Conservation (phyloP, 768 basidiomycete genomes). For the Neoboletus brunneissimus region DNA sequence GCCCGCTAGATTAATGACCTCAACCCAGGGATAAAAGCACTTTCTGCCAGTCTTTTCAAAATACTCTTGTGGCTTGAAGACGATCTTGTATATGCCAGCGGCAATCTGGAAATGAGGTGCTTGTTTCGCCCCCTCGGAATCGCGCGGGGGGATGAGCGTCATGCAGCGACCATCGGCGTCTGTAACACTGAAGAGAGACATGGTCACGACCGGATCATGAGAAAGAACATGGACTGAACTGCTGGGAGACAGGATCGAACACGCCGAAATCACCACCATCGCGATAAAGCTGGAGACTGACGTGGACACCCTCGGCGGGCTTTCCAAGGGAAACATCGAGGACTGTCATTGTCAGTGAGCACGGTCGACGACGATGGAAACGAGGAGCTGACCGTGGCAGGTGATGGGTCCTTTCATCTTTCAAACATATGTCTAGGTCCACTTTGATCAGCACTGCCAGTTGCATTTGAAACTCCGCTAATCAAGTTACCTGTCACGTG, state of each 20-base stretch:
- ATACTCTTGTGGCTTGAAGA: constrained; percentile 81
- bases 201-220: background rate
- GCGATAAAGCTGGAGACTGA: constrained; percentile 58
- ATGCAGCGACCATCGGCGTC: constrained; percentile 82
- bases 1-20: constrained; percentile 47
- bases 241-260: constrained; percentile 55
- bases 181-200: constrained; percentile 51
- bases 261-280: constrained; percentile 37
- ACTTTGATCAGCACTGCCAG: no score
- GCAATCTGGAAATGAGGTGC: constrained; percentile 43
- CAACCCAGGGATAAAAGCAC: constrained; percentile 89
- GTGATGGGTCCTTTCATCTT: constrained; percentile 80
- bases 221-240: constrained; percentile 43
- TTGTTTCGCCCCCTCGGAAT: constrained; percentile 42
- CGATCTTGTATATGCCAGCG: constrained; percentile 69
- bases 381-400: constrained; percentile 66
- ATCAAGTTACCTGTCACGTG: background rate
- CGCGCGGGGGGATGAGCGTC: constrained; percentile 60
- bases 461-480: no score
- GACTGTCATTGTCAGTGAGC: constrained; percentile 43
- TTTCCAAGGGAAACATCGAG: constrained; percentile 83
- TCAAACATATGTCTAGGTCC: background rate
- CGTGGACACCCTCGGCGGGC: constrained; percentile 68
- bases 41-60: constrained; percentile 60
- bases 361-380: background rate